Evolutionary conservation across 148 eudicot species (phyloP), one percentile per base, ranked within the genome.

Genomic region (Talinum fruticosum): DNA sequence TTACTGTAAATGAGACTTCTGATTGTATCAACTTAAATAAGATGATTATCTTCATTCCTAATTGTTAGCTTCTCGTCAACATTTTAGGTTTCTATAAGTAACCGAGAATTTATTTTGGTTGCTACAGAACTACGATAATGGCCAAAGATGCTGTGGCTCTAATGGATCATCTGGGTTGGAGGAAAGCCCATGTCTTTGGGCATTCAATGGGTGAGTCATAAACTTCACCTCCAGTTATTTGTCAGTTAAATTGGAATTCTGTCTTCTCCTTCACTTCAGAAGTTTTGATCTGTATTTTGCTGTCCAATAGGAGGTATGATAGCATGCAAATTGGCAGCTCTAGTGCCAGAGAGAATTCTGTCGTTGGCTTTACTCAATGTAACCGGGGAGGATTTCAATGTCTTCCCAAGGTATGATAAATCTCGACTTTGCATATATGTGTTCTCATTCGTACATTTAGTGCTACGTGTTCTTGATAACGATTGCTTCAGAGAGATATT

Each of bases 371-470:
- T 96, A 64, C 87, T 93, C 70, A 96, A 96, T 81, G 97, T 93
- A 44, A 90, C 97, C 28, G 99, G 99, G 99, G 99, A 82, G 99
- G 97, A 59, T 96, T 85, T 81, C 87, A 96, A 84, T 91, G 94
- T 83, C 82, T 93, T 77, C 99, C 99, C 29, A 96, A 90, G 98
- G 99, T 93, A 86, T 68, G 23, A 16, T 69, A 24, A 47, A 19
- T 44, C 32, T 72, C 28, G n/a, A 23, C 19, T 13, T 35, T 21
- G 54, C 28, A 33, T 72, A 1, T 12, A 16, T 72, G n/a, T 67
- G 2, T 74, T 53, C 13, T 32, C 10, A 7, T 51, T n/a, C 8
- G 3, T 53, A 18, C 66, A 36, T 21, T n/a, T 21, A 10, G 64
- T 47, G 6, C 61, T 73, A 28, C 73, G 41, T 41, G 23, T 41